Conservation (phyloP, 2,329 filamentous ascomycete genomes). For the Ustulina deusta region DNA sequence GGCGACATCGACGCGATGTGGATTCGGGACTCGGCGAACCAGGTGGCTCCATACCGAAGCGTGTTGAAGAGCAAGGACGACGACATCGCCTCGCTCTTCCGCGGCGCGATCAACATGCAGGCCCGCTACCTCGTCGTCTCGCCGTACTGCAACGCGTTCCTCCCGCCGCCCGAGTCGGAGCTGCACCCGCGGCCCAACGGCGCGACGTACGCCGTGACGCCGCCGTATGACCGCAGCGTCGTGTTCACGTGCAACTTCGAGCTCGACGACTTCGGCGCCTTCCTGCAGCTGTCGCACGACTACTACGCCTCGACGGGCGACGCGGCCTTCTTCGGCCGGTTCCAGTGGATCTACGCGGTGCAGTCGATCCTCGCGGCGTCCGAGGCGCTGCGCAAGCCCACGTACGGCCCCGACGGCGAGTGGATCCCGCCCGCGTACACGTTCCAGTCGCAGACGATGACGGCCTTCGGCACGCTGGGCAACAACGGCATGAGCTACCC, state of each 20-base stretch:
- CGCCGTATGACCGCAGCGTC: constrained; percentile 73
- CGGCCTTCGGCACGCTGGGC: constrained; percentile 83
- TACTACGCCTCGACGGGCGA: constrained; percentile 82
- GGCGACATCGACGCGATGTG: constrained; percentile 90
- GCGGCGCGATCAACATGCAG: constrained; percentile 79
- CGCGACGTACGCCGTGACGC: constrained; percentile 69
- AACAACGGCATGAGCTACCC: constrained; percentile 85
- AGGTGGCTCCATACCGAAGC: constrained; percentile 76
- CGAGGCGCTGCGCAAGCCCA: constrained; percentile 76
- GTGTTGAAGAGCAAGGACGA: constrained; percentile 68
- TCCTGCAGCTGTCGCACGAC: constrained; percentile 83
- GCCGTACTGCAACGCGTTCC: constrained; percentile 92
- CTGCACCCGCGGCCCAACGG: constrained; percentile 69
- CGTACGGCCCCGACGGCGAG: constrained; percentile 55
- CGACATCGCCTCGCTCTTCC: constrained; percentile 74
- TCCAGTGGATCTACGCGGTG: constrained; percentile 79
- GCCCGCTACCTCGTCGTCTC: constrained; percentile 73
- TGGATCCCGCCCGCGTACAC: constrained; percentile 67
- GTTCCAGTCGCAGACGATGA: constrained; percentile 78
- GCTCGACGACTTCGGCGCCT: constrained; percentile 88
- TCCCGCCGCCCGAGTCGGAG: constrained; percentile 81
- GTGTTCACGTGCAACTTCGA: constrained; percentile 99
- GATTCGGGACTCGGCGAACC: constrained; percentile 85
- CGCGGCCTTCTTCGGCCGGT: constrained; percentile 76
- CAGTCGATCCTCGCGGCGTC: constrained; percentile 76